phyloP scores from a whole-genome alignment of 495 filamentous ascomycete species.

The Endocarpon pusillum region DNA sequence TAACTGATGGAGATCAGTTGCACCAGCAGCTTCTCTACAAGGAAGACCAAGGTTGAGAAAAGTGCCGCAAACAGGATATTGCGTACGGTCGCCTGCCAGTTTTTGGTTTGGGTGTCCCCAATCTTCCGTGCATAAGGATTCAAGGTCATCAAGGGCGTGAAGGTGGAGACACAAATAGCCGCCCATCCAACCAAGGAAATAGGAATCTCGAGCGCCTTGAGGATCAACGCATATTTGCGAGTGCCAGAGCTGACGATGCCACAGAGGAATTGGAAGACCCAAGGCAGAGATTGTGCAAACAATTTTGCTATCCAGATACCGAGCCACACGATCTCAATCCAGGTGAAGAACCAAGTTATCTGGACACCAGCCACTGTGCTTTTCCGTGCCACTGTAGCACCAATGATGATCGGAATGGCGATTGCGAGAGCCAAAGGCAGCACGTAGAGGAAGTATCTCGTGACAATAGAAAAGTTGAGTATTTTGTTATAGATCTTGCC shows the following conservation, averaged over 20 bases:
- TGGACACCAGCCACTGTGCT: constrained; percentile 46
- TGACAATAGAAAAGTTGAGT: constrained; percentile 68
- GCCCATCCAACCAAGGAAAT: constrained; percentile 80
- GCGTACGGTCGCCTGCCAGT: constrained; percentile 46
- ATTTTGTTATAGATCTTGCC: constrained; percentile 78
- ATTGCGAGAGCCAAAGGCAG: constrained; percentile 58
- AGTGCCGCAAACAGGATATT: constrained; percentile 59
- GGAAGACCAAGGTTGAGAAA: constrained; percentile 58
- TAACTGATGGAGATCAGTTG: constrained; percentile 91
- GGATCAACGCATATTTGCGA: constrained; percentile 75
- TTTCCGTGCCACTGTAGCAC: constrained; percentile 34
- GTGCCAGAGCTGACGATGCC: constrained; percentile 85
- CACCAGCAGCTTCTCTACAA: constrained; percentile 68
- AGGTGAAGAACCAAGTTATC: constrained; percentile 67
- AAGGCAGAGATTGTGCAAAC: constrained; percentile 59
- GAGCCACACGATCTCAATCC: constrained; percentile 86
- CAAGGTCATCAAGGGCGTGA: constrained; percentile 45
- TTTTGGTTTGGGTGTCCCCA: constrained; percentile 18
- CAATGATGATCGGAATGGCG: constrained; percentile 65
- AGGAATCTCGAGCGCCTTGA: constrained; percentile 66
- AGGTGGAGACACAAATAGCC: constrained; percentile 61
- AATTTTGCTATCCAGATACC: constrained; percentile 78
- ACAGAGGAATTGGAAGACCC: constrained; percentile 68
- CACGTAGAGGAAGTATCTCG: constrained; percentile 79
- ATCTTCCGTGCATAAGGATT: constrained; percentile 21